Base-by-base conservation (phyloP, 768 basidiomycete genomes). In the Galerina marginata region DNA sequence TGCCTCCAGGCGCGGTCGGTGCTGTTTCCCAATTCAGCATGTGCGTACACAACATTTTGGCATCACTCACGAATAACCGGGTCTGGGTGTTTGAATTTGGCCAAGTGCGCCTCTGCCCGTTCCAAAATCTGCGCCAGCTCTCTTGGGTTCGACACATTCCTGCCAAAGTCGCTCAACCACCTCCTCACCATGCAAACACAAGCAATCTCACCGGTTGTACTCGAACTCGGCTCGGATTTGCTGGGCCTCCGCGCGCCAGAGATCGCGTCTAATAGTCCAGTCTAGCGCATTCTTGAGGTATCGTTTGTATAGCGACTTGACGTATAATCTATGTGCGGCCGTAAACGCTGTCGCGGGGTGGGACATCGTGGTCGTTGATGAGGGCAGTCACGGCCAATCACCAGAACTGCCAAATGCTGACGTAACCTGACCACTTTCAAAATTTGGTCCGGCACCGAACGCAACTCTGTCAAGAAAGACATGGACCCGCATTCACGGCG, bases 141-240 rank as follows among this genome's bases (percentile, higher is more conserved):
- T 63, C 95, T 83, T 12, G 95, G 95, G 68, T 96, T 92, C 56
- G 86, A 85, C 56, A 96, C 87, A 69, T 95, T 80, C 50, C 95
- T 96, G 59, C 54, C 47, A 58, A 61, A 54, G 52, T 45, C 29
- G 26, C 51, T 64, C 48, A 63, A 53, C 53, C 33, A 15, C 29
- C 10, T 36, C n/a, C 26, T 44, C n/a, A 20, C 42, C 58, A 42
- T n/a, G 42, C 56, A 33, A 52, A n/a, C 57, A 56, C 37, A 36
- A 9, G 42, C 53, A 47, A 56, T 60, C 58, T 60, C 62, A 52
- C 93, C 95, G 86, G 83, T 98, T 95, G 66, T 83, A 78, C 79
- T 99, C 96, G 72, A 99, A 99, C 73, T 93, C 86, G 61, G 95
- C 95, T 63, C 96, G 80, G 64, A 99, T 93, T 74, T 89, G 79